Evolutionary conservation across 2,329 filamentous ascomycete genomes (phyloP), one percentile per base, ranked within the genome.

Genomic region (Penicillium occitanis): DNA sequence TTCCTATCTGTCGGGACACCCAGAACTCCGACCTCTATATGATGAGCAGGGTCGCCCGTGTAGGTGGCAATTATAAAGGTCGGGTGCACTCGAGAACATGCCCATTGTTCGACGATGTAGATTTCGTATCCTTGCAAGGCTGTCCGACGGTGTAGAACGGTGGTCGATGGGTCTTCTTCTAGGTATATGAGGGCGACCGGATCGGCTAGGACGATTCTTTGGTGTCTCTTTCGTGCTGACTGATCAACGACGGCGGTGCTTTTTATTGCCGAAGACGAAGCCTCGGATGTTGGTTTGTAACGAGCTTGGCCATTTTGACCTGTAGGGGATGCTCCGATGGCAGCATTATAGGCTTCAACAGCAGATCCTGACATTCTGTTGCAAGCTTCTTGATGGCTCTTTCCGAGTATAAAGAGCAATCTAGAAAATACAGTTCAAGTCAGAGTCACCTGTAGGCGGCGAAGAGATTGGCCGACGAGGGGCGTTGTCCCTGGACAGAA

Each of bases 71-170:
- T 96, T 60, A 96, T 87, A 69, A 96, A 91, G 17, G 94, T 97
- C 0, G 94, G 94, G 68, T 96, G 92, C 65, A 88, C 86, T 62
- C 95, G 88, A 13, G 94, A 97, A 78, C 93, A 97, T 5, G 92
- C 92, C 95, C 95, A 99, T 83, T 99, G 95, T 77, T 98, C 95
- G 70, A 98, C 92, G 17, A 98, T 81, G 78, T 98, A 98, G 68
- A 94, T 84, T 77, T 98, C 93, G 79, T 97, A 98, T 70, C 94
- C 94, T 68, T 86, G 81, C 5, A 99, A 84, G 60, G 86, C 82
- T 60, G 85, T 84, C 64, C 88, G 87, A 63, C 90, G 89, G 71
- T 93, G 87, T 69, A 97, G 83, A 7, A 97, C 88, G 2, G 83
- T 84, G 3, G 92, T 93, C 5, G 86, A 87, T 1, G 88, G 83